These are phyloP conservation scores for Blastocystis sp. DNA, from an alignment of 352 stramenopile genomes.

Conservation along the genomic window DNA sequence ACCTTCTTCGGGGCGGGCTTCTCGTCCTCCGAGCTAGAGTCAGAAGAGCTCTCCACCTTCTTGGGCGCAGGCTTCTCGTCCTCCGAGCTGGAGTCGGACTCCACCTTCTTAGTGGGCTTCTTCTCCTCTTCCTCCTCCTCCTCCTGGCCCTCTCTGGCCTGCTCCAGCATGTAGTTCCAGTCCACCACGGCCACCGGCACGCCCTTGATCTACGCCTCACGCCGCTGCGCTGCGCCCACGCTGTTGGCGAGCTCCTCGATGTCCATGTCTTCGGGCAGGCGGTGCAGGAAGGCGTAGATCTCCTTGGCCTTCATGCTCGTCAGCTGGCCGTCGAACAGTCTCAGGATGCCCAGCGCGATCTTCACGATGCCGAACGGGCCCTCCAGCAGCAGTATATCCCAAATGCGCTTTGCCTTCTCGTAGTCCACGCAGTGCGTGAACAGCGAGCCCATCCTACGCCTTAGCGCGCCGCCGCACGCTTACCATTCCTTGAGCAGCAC, in stretches of 20 bases:
- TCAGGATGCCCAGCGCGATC: slow-evolving; percentile 59
- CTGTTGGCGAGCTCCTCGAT: slow-evolving; percentile 59
- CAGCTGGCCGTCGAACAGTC: slow-evolving; percentile 18
- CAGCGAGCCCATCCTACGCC: slow-evolving; percentile 43
- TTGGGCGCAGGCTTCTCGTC: not conserved
- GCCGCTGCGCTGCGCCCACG: not conserved
- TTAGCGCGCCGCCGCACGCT: not conserved
- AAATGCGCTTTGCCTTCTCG: slow-evolving; percentile 63
- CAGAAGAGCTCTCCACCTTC: slow-evolving; percentile 53
- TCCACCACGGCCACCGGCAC: slow-evolving; percentile 26
- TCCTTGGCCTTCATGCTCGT: slow-evolving; percentile 27
- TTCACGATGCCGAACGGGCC: slow-evolving; percentile 62
- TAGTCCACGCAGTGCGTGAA: slow-evolving; percentile 64
- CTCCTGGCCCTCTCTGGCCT: not conserved
- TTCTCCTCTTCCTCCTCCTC: slow-evolving; percentile 22
- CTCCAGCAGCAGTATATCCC: slow-evolving; percentile 67
- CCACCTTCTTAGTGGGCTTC: slow-evolving; percentile 56
- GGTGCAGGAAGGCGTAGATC: slow-evolving; percentile 63
- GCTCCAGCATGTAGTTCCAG: slow-evolving; percentile 39
- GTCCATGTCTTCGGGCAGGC: slow-evolving; percentile 58
- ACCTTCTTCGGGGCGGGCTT: slow-evolving; percentile 26
- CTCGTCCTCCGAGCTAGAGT: slow-evolving; percentile 48
- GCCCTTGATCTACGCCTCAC: slow-evolving; percentile 50
- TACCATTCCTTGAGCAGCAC: slow-evolving; percentile 43
- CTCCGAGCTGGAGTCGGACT: slow-evolving; percentile 22